Conservation (phyloP, 2,329 filamentous ascomycete genomes). For the Neocucurbitaria cava region DNA sequence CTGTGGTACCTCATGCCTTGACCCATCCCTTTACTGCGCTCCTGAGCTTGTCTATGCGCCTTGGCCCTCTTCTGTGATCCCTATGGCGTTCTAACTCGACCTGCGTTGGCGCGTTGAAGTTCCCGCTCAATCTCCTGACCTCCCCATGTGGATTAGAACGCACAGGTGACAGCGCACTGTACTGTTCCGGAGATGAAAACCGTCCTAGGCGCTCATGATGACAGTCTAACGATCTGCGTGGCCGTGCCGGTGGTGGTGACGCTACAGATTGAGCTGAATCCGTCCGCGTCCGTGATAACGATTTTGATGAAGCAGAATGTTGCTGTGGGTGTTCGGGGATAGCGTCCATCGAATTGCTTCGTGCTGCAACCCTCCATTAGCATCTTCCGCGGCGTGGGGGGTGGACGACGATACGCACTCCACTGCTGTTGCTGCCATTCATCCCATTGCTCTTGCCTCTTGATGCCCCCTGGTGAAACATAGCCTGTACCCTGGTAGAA, state of each 20-base stretch:
- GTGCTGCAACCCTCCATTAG: conserved; percentile 3
- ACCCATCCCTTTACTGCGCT: conserved; percentile 21
- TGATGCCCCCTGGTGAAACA: not conserved
- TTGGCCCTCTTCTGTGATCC: conserved; percentile 13
- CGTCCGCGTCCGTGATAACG: conserved; percentile 16
- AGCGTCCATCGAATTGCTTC: conserved; percentile 8
- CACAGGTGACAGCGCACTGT: conserved; percentile 6
- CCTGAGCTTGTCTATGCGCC: conserved; percentile 20
- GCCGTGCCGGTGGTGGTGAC: not conserved
- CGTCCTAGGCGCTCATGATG: conserved; percentile 12
- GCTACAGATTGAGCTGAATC: conserved; percentile 17
- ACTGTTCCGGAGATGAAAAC: conserved; percentile 12
- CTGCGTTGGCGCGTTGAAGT: conserved; percentile 38
- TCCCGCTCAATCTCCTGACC: conserved; percentile 27
- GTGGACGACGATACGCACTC: conserved; percentile 2
- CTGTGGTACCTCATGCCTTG: conserved; percentile 9
- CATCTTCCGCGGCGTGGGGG: not conserved
- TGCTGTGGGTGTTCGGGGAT: conserved; percentile 5
- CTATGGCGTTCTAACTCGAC: conserved; percentile 30
- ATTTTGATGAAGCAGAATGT: not conserved
- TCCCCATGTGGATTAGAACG: conserved; percentile 14
- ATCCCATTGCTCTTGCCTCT: conserved; percentile 11
- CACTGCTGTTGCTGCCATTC: conserved; percentile 4
- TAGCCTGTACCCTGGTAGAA: not conserved
- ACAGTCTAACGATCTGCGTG: conserved; percentile 7